A percentile compares a stretch with the other conserved stretches of the same genome.
phyloP scores from a whole-genome alignment of 1,284 basidiomycete genomes.

The Tausonia pullulans region DNA sequence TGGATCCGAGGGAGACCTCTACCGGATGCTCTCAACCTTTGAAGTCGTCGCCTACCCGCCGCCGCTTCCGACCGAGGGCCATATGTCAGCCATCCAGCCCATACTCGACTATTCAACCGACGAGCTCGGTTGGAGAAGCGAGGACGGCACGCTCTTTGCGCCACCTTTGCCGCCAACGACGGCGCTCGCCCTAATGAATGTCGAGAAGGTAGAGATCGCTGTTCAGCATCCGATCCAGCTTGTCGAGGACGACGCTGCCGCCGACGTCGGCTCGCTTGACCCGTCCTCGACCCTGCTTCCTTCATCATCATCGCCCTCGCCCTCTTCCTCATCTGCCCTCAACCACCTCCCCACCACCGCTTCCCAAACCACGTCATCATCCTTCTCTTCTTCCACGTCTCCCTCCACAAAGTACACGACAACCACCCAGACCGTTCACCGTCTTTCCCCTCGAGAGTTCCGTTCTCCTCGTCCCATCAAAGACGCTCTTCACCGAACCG shows the following conservation, averaged over 20 bases:
- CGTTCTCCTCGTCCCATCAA: neutral
- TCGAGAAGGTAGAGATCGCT: neutral
- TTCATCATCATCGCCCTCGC: neutral
- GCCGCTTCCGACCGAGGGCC: neutral
- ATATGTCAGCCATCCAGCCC: neutral
- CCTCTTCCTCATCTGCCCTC: neutral
- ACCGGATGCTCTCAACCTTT: slow-evolving; percentile 1
- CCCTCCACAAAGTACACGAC: neutral
- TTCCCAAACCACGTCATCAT: neutral
- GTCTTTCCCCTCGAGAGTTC: neutral
- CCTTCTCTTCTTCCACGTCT: neutral
- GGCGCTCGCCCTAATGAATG: neutral
- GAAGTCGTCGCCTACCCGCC: slow-evolving; percentile 8
- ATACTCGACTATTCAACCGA: too few species aligned
- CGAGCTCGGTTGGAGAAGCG: neutral
- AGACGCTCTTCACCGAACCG: neutral
- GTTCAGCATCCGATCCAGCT: neutral
- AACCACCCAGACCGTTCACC: neutral
- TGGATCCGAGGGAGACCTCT: neutral
- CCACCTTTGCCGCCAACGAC: slow-evolving; percentile 8
- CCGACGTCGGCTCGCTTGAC: neutral
- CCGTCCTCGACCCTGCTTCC: neutral
- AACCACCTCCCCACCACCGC: neutral
- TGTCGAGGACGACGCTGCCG: too few species aligned
- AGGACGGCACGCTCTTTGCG: neutral